These are phyloP conservation scores for Venturia aucupariae DNA, from an alignment of 2,329 filamentous ascomycete species.

Conservation along the genomic window DNA sequence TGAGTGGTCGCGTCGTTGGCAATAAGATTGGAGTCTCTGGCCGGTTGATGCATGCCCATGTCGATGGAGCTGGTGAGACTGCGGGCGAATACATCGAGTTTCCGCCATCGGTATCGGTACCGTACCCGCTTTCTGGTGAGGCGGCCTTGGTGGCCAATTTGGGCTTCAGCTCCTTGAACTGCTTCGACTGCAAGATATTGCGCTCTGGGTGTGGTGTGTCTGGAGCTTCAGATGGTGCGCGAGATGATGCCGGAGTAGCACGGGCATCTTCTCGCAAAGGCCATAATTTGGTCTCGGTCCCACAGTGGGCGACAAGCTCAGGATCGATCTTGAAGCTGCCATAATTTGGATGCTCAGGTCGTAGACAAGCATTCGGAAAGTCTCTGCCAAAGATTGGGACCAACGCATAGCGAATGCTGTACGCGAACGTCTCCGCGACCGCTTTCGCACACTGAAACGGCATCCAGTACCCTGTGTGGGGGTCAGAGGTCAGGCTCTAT, in stretches of 20 bases:
- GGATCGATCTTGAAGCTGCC: conserved; percentile 37
- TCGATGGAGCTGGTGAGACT: conserved; percentile 10
- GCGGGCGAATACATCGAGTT: conserved; percentile 2
- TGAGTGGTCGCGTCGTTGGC: not conserved
- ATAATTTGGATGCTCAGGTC: conserved; percentile 53
- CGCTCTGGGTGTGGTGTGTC: not conserved
- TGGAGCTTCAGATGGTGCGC: conserved; percentile 10
- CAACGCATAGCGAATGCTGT: conserved; percentile 70
- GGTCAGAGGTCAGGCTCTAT: conserved; percentile 15
- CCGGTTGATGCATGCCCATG: conserved; percentile 9
- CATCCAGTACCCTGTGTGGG: conserved; percentile 83
- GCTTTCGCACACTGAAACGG: conserved; percentile 79
- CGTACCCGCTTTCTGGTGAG: conserved; percentile 15
- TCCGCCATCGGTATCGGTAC: conserved; percentile 12
- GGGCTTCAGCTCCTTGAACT: conserved; percentile 5
- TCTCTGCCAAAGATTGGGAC: conserved; percentile 82
- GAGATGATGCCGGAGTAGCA: conserved; percentile 10
- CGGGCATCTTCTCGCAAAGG: conserved; percentile 14
- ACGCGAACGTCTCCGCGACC: conserved; percentile 83
- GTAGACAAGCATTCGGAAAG: conserved; percentile 66
- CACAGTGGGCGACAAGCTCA: conserved; percentile 29
- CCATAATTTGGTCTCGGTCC: conserved; percentile 30
- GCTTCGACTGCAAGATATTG: conserved; percentile 5
- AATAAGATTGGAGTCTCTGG: not conserved
- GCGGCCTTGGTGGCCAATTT: not conserved